Conservation (phyloP, 192 early-diverging fungal species). For the Chytriomyces hyalinus region DNA sequence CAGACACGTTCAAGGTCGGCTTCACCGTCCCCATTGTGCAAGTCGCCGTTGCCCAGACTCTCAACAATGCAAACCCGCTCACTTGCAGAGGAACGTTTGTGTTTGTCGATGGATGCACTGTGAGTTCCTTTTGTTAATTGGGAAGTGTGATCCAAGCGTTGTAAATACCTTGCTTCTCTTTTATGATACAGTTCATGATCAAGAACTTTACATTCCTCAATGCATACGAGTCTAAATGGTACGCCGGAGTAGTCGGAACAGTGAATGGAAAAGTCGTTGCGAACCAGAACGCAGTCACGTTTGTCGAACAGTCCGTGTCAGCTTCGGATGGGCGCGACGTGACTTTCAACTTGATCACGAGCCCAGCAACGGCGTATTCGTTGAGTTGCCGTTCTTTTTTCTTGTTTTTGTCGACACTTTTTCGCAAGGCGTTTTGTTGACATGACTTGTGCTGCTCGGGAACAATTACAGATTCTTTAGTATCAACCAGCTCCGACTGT, state of each 20-base stretch:
- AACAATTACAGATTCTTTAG: conserved; percentile 27
- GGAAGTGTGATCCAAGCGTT: not conserved
- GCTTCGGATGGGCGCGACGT: conserved; percentile 8
- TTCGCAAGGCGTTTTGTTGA: too few species aligned
- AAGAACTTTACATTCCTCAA: conserved; percentile 42
- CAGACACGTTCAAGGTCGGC: conserved; percentile 10
- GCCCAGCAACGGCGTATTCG: conserved; percentile 23
- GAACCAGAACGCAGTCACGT: conserved; percentile 27
- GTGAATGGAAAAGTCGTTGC: conserved; percentile 11
- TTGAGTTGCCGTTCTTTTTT: conserved; percentile 9
- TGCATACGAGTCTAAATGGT: conserved; percentile 34
- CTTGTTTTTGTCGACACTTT: too few species aligned
- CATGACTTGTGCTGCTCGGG: not conserved
- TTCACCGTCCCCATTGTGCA: conserved; percentile 19
- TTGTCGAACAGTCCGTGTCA: conserved; percentile 15
- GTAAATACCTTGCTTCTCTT: not conserved
- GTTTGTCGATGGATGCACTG: conserved; percentile 39
- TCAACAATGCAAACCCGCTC: conserved; percentile 23
- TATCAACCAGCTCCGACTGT: conserved; percentile 35
- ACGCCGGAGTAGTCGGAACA: conserved; percentile 33
- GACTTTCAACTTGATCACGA: conserved; percentile 20
- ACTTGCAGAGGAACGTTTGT: conserved; percentile 30
- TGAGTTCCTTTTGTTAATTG: not conserved
- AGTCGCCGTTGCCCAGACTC: conserved; percentile 4
- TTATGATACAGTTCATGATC: conserved; percentile 31